Conservation (phyloP, 441 rosid genomes). For the Populus hybrid region DNA sequence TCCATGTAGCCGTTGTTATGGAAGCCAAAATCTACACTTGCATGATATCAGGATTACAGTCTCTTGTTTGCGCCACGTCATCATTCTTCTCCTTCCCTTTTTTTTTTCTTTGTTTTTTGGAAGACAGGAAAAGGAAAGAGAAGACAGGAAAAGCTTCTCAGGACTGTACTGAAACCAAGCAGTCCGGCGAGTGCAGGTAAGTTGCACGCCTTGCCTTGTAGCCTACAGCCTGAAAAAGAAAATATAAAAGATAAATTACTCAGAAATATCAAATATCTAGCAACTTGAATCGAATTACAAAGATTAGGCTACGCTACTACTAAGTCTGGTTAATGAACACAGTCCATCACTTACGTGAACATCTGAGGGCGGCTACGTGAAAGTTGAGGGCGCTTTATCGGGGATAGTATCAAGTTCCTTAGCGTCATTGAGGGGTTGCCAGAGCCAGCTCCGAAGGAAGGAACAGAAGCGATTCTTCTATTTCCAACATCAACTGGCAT, state of each 20-base stretch:
- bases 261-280: conserved; percentile 1
- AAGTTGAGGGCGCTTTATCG: conserved; percentile 87
- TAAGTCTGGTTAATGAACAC: background rate
- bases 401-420: conserved; percentile 84
- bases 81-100: background rate
- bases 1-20: background rate
- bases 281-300: background rate
- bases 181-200: background rate
- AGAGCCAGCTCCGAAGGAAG: conserved; percentile 51
- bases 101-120: background rate
- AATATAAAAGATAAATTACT: background rate
- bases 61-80: background rate
- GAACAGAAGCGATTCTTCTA: conserved; percentile 47
- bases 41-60: background rate
- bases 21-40: background rate
- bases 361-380: conserved; percentile 66
- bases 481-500: conserved; percentile 57
- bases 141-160: background rate
- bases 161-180: background rate
- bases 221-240: conserved; percentile 42
- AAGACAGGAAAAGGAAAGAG: background rate
- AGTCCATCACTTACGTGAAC: conserved; percentile 60
- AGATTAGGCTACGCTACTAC: background rate
- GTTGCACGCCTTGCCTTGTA: conserved; percentile 7
- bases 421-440: conserved; percentile 67